Evolutionary conservation across 2,329 filamentous ascomycete genomes (phyloP), one percentile per base, ranked within the genome.

Genomic region (Penicillium expansum): DNA sequence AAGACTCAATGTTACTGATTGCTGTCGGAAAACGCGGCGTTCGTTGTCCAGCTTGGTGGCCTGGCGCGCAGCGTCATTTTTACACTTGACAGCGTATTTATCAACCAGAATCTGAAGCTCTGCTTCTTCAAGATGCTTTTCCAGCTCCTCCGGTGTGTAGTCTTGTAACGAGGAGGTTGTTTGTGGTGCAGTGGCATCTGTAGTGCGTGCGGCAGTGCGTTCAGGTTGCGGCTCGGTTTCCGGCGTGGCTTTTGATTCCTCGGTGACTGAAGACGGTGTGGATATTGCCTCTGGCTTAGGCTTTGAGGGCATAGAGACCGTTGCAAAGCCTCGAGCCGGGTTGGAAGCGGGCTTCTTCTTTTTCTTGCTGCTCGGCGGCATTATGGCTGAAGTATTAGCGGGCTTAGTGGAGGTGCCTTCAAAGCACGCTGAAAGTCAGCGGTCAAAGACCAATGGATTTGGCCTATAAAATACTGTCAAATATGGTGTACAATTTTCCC

Each of bases 321-420:
- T 99, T 62, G 93, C 91, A 77, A 97, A 96, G 18, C 92, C 94
- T 74, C 94, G 84, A 38, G 92, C 91, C 58, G 92, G 91, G 75
- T 97, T 97, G 32, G 88, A 85, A 27, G 85, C 84, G 54, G 89
- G 83, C 83, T 97, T 97, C 81, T 91, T 95, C 79, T 97, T 96
- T 79, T 96, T 96, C 76, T 91, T 89, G 60, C 90, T 89, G 60
- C 80, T 79, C 14, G 77, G 71, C 38, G 89, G 88, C 90, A 93
- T 93, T 48, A 37, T 62, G 52, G 33, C 42, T 41, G 39, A 35
- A 52, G 39, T 52, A 56, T 32, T 29, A 44, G 27, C 35, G 42
- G 54, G 52, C n/a, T 27, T 37, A 44, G 49, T 29, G 39, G 35
- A 63, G 61, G 37, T 24, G 43, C 56, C 59, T 62, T 52, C 16